phyloP scores from a whole-genome alignment of 2,329 filamentous ascomycete species.

The Aspergillus brasiliensis region DNA sequence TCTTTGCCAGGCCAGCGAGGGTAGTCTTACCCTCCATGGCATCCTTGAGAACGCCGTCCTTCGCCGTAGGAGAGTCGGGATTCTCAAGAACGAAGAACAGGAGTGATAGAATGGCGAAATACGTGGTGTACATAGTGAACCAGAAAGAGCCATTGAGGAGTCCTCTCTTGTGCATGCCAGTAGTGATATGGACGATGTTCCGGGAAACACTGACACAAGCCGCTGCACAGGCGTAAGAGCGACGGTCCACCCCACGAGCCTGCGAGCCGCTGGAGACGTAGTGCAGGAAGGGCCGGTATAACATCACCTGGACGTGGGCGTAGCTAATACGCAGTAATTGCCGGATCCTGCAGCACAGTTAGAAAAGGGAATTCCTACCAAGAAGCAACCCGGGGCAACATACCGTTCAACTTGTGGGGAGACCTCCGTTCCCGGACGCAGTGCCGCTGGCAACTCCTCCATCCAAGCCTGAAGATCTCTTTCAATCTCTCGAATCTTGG shows the following conservation, averaged over 20 bases:
- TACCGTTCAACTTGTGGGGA: constrained; percentile 75
- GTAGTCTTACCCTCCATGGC: constrained; percentile 82
- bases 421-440: constrained; percentile 78
- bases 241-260: constrained; percentile 57
- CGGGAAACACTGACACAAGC: constrained; percentile 67
- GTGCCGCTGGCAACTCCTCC: constrained; percentile 68
- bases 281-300: constrained; percentile 67
- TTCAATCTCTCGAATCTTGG: constrained; percentile 66
- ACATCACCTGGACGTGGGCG: constrained; percentile 64
- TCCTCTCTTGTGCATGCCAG: constrained; percentile 64
- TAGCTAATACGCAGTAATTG: constrained; percentile 65
- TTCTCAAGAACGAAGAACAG: constrained; percentile 68
- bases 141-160: constrained; percentile 65
- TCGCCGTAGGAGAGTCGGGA: constrained; percentile 60
- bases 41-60: constrained; percentile 77
- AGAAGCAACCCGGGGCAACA: constrained; percentile 34
- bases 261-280: constrained; percentile 59
- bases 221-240: constrained; percentile 66
- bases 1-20: constrained; percentile 74
- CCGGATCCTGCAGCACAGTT: constrained; percentile 48
- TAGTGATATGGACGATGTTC: constrained; percentile 67
- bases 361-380: constrained; percentile 4
- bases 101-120: constrained; percentile 66
- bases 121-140: constrained; percentile 70
- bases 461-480: constrained; percentile 65